Base-by-base conservation (phyloP, 192 early-diverging fungal genomes). In the Polychytrium aggregatum region DNA sequence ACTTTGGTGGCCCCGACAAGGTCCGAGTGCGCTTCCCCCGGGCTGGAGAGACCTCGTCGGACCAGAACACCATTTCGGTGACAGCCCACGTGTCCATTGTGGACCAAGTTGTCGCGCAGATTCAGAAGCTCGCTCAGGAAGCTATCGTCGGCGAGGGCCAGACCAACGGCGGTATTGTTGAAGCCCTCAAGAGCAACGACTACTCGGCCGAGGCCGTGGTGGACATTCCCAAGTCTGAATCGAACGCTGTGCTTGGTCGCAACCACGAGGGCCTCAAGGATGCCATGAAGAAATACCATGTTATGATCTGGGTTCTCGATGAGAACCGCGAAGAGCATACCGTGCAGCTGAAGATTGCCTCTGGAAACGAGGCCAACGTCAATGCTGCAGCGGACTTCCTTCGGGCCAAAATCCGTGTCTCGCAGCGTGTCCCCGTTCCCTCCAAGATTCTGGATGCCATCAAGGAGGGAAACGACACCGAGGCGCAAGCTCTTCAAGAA, bases 21-120 rank as follows among this genome's bases (percentile, higher is more conserved):
- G 60, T 75, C 46, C 69, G 64, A 31, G 55, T 70, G 22, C 60
- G 66, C 31, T 67, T 76, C 46, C 67, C 73, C 5, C 48, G 33
- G 37, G 36, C 55, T 14, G 57, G 53, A 4, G 21, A 22, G 41
- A n/a, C n/a, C n/a, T n/a, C n/a, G n/a, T 4, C 4, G 41, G 26
- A 42, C 41, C 31, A 33, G 31, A 11, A 33, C 6, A 11, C 11
- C 11, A 11, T 33, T 33, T 4, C 11, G 6, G 31, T 33, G 31
- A 33, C 31, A 11, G 59, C 52, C 14, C 59, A 60, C 34, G 41
- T 35, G 9, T 14, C 13, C 17, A 44, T 54, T 37, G 43, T 60
- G 24, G 59, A 53, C 30, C 30, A 38, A 25, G 38, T 65, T 36
- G 30, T 36, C 2, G 44, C 25, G n/a, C 53, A 53, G n/a, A 34